Evolutionary conservation across 2,329 filamentous ascomycete species (phyloP).

Genomic region (Pseudocercospora vitis): DNA sequence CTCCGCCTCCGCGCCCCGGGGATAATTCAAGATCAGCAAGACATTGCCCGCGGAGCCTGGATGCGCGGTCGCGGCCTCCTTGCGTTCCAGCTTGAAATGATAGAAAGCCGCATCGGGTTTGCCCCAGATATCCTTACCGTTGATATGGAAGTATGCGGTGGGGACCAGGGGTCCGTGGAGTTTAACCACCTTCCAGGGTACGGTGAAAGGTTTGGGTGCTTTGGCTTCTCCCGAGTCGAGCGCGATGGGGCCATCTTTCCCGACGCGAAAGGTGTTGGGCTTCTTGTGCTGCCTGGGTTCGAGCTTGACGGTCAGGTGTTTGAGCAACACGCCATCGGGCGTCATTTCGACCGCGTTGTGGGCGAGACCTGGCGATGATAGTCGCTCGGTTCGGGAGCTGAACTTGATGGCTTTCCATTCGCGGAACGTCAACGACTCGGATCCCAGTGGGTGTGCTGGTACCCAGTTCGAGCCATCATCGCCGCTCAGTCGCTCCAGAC

Average conservation of each 20-base stretch:
- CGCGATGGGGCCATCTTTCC: neutral
- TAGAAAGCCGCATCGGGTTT: neutral
- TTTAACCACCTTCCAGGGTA: neutral
- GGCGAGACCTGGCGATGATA: neutral
- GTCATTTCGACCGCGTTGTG: neutral
- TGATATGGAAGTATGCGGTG: neutral
- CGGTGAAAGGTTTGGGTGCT: neutral
- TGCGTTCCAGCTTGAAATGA: conserved; percentile 2
- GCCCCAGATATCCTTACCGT: neutral
- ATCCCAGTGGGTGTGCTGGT: neutral
- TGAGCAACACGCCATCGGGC: neutral
- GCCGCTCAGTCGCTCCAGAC: neutral
- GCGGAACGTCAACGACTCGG: neutral
- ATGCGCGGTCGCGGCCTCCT: neutral
- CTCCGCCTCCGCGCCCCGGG: neutral
- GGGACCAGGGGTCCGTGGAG: neutral
- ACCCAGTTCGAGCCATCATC: neutral
- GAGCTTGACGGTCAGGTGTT: neutral
- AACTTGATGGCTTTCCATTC: conserved; percentile 1
- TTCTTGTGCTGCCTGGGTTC: neutral
- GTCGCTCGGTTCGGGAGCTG: neutral
- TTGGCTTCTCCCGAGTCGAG: neutral
- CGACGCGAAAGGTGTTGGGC: neutral
- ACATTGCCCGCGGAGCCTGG: neutral
- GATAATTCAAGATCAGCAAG: conserved; percentile 3